Base-by-base conservation (phyloP, 108 stramenopile species). In the Stephanodiscus minutulus region DNA sequence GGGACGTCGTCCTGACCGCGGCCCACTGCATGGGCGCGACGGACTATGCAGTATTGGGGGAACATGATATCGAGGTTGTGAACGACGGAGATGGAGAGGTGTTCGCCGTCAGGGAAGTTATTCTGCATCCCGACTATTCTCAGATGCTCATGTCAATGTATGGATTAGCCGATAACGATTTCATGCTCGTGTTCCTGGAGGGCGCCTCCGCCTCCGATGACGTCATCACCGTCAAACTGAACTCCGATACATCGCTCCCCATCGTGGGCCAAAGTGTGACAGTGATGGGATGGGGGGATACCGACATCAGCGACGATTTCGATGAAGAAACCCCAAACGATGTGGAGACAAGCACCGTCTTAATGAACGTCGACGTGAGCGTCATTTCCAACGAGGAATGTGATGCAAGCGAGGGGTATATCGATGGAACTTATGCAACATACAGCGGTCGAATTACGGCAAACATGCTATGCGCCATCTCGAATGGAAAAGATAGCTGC, bases 211-310 rank as follows among this genome's bases (percentile, higher is more conserved):
- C 8, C 46, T 44, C 64, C n/a, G 12, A 29, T 20, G 27, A 66
- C 43, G 53, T 63, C 7, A 31, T 13, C 21, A 25, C 53, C 2
- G 61, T 74, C 13, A 49, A 69, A 24, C 36, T 87, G 13, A 87
- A 83, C 68, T 52, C 49, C 13, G 76, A 84, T 64, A 3, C 66
- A 0, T 39, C 53, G 3, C 41, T 78, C 35, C 85, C 85, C 17
- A 21, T 33, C 2, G 65, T 59, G 21, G 76, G 76, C 6, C 29
- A 55, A 11, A 47, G 44, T 5, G 70, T 90, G 8, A 85, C 84
- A 0, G 76, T 82, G 0, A 70, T 85, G 63, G 90, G 90, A 31
- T 78, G 85, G 65, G 88, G 87, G 27, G 62, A 58, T 55, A 75
- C 60, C 5, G 54, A 54, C 35, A 28, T 50, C 9, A 57, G 37